Evolutionary conservation across 257 asterid species (phyloP), one percentile per base, ranked within the genome.

Genomic region (Primulina eburnea): DNA sequence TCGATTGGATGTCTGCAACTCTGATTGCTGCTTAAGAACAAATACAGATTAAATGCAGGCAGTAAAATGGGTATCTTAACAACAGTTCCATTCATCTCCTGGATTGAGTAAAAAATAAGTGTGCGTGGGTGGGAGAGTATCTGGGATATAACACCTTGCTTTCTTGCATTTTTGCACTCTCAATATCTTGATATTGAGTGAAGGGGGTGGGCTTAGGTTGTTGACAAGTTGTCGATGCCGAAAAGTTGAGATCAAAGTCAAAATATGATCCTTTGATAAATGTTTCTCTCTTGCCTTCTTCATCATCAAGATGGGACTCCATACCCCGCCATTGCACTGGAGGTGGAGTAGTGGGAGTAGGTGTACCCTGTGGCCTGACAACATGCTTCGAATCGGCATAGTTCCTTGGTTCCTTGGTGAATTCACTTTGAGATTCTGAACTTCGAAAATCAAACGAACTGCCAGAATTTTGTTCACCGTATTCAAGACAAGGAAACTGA

Each of bases 161-260:
- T 73, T 79, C 83, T 86, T 71, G 75, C 71, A 63, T n/a, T 72
- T 71, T 68, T 69, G 75, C 68, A 67, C 65, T 56, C 67, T 77
- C 88, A 34, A 77, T 50, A 74, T 62, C 60, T 76, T 73, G 83
- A 63, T 83, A 89, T 74, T 85, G 88, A 61, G 57, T 76, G 32
- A 83, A 66, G 8, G 95, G 92, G 59, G 95, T 89, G 56, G 96
- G 95, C 74, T 87, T 89, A 47, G 92, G 95, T 71, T 81, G 87
- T 78, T 86, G 92, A 70, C 88, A 82, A 71, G 83, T 69, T 30
- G 86, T 75, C 56, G 87, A 79, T 65, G 74, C 82, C 59, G 83
- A 71, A 72, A 71, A 82, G 57, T 69, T 78, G 67, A 71, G 65
- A 68, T 75, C 89, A 82, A 73, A 76, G 73, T 76, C 79, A 73